A percentile compares a stretch with the other conserved stretches of the same genome.
phyloP scores from a whole-genome alignment of 352 stramenopile species.

The Phytophthora quininea region DNA sequence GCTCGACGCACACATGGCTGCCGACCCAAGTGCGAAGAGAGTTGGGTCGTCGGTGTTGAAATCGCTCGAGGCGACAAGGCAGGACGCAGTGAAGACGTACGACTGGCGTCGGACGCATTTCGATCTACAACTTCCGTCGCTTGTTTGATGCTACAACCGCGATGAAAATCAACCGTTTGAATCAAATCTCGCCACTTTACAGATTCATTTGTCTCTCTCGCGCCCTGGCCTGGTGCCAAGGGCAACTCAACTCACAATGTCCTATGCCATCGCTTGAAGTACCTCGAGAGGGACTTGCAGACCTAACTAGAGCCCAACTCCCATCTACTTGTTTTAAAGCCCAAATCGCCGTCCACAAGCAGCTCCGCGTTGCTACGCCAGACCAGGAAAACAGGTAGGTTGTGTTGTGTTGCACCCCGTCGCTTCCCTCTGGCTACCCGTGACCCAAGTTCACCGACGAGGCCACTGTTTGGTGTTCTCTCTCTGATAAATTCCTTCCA shows the following conservation, averaged over 20 bases:
- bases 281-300: conserved; percentile 29
- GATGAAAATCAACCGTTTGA: conserved; percentile 39
- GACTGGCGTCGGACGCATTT: conserved; percentile 32
- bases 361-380: conserved; percentile 35
- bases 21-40: conserved; percentile 54
- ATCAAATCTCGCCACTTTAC: conserved; percentile 49
- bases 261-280: conserved; percentile 33
- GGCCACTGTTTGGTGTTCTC: conserved; percentile 24
- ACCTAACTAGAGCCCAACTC: conserved; percentile 26
- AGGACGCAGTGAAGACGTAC: conserved; percentile 14
- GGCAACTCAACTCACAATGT: conserved; percentile 39
- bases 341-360: conserved; percentile 36
- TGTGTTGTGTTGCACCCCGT: conserved; percentile 27
- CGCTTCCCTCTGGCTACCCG: conserved; percentile 33
- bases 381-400: conserved; percentile 26
- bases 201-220: conserved; percentile 39
- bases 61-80: conserved; percentile 61
- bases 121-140: conserved; percentile 26
- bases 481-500: conserved; percentile 33
- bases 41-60: conserved; percentile 50
- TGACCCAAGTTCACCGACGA: conserved; percentile 37
- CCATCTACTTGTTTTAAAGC: conserved; percentile 32
- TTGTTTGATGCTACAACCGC: conserved; percentile 12
- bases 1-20: conserved; percentile 84
- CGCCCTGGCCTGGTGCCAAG: conserved; percentile 24